phyloP scores from a whole-genome alignment of 2,329 filamentous ascomycete genomes.

The Cytospora mali region DNA sequence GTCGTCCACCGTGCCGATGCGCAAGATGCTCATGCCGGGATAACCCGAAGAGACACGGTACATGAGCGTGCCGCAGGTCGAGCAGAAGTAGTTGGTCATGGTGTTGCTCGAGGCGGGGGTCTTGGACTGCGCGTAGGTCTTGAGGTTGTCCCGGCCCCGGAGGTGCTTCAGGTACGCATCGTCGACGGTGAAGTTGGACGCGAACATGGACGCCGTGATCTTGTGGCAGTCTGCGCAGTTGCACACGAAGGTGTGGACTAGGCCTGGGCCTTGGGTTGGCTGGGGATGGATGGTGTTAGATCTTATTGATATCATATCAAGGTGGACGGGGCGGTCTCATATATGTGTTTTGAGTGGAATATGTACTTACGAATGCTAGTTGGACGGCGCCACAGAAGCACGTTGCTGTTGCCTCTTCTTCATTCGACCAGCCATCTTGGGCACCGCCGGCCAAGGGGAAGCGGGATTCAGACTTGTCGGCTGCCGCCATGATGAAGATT shows the following conservation, averaged over 20 bases:
- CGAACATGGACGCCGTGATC: constrained; percentile 64
- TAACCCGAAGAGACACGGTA: constrained; percentile 52
- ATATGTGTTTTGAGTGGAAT: too few species aligned
- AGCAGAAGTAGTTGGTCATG: constrained; percentile 67
- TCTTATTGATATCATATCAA: neutral
- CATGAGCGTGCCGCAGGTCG: constrained; percentile 62
- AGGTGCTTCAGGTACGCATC: constrained; percentile 50
- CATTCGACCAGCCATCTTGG: constrained; percentile 48
- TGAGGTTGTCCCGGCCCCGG: constrained; percentile 55
- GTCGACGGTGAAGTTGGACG: constrained; percentile 57
- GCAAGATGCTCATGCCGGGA: constrained; percentile 51
- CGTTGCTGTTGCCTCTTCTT: constrained; percentile 56
- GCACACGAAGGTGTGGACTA: constrained; percentile 58
- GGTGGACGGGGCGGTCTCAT: too few species aligned
- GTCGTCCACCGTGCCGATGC: constrained; percentile 66
- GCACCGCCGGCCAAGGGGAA: constrained; percentile 44
- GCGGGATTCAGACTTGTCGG: constrained; percentile 37
- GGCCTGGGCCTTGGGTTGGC: constrained; percentile 48
- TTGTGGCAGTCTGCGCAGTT: constrained; percentile 65
- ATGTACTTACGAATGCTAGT: constrained; percentile 53
- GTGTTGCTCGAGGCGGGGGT: constrained; percentile 49
- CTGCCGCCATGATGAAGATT: constrained; percentile 25
- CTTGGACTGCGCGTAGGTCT: constrained; percentile 45
- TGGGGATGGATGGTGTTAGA: constrained; percentile 31
- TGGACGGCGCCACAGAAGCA: constrained; percentile 62